Base-by-base conservation (phyloP, 2,329 filamentous ascomycete species). In the Calonectria pseudoreteaudii region DNA sequence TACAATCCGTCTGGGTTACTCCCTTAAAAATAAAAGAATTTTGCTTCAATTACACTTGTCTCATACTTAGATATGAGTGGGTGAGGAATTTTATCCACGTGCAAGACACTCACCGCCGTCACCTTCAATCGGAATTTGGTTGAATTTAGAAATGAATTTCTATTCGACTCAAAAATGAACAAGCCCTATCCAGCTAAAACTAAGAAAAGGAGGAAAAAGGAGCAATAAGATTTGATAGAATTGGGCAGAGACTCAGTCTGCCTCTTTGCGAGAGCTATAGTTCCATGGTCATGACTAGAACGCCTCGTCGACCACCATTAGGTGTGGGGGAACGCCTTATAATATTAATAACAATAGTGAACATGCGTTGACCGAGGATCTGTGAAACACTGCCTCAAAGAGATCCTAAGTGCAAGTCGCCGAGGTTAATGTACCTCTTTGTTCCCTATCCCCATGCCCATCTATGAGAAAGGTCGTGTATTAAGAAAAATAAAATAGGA, bases 401-500 rank as follows among this genome's bases (percentile, higher is more conserved):
- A 68, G 64, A 70, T 73, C 74, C 62, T 58, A 62, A 58, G 70
- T 71, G 74, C 66, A 73, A 72, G 65, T 68, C 73, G 69, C 76
- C 74, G 58, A 78, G 53, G 79, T 72, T 69, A 64, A 49, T 73
- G 72, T 71, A 68, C 71, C 69, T 52, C 74, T 67, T 50, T 75
- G 72, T 76, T 67, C 62, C 64, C 62, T 75, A 69, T 58, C 72
- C 74, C 73, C 70, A 53, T 53, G 56, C 66, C 75, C 79, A 70
- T 80, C 76, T 80, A 80, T 79, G 72, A 75, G 74, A 75, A 75
- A 78, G 73, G 74, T 79, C 78, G 77, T 78, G 73, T 76, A 79
- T 79, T 74, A 81, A 60, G 44, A 79, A 81, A 53, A 65, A 79
- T 77, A 78, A 75, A 73, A 68, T 56, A 74, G 68, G 71, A 30